Conservation (phyloP, 2,329 filamentous ascomycete genomes). For the Ustilaginoidea virens region DNA sequence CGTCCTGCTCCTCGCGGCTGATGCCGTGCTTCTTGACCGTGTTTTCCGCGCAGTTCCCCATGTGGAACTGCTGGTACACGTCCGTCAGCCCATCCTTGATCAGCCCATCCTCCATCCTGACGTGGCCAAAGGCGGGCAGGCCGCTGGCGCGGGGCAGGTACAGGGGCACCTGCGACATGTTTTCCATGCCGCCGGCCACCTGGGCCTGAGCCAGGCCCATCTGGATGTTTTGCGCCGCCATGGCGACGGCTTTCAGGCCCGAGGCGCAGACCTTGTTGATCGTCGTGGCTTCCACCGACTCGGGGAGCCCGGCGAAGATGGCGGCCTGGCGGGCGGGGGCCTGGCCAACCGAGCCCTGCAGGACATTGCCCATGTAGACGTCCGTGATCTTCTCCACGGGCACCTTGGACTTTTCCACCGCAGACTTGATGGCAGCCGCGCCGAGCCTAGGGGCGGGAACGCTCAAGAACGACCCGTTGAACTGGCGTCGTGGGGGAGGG, state of each 20-base stretch:
- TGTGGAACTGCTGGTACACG: slow-evolving; percentile 92
- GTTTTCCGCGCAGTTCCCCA: slow-evolving; percentile 93
- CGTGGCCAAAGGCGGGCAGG: slow-evolving; percentile 71
- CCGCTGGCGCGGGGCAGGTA: slow-evolving; percentile 73
- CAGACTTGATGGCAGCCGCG: slow-evolving; percentile 81
- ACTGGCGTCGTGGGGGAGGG: slow-evolving; percentile 33
- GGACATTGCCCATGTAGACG: slow-evolving; percentile 95
- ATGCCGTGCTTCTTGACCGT: slow-evolving; percentile 80
- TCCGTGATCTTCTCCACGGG: slow-evolving; percentile 70
- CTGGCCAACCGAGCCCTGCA: slow-evolving; percentile 73
- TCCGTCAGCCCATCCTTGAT: slow-evolving; percentile 93
- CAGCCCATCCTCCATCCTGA: slow-evolving; percentile 79
- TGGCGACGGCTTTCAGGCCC: slow-evolving; percentile 77
- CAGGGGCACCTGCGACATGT: slow-evolving; percentile 88
- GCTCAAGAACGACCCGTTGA: slow-evolving; percentile 80
- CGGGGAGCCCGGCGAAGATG: slow-evolving; percentile 73
- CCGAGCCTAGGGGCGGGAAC: slow-evolving; percentile 80
- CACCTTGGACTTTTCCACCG: slow-evolving; percentile 71
- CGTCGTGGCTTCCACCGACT: slow-evolving; percentile 73
- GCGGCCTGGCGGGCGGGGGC: slow-evolving; percentile 81
- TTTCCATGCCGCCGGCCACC: slow-evolving; percentile 94
- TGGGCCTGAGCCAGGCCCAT: slow-evolving; percentile 78
- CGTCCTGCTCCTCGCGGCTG: slow-evolving; percentile 74
- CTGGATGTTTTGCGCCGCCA: slow-evolving; percentile 90
- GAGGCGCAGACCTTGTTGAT: slow-evolving; percentile 98